Conservation (phyloP, 306 rosid genomes). For the Styphnolobium japonicum region DNA sequence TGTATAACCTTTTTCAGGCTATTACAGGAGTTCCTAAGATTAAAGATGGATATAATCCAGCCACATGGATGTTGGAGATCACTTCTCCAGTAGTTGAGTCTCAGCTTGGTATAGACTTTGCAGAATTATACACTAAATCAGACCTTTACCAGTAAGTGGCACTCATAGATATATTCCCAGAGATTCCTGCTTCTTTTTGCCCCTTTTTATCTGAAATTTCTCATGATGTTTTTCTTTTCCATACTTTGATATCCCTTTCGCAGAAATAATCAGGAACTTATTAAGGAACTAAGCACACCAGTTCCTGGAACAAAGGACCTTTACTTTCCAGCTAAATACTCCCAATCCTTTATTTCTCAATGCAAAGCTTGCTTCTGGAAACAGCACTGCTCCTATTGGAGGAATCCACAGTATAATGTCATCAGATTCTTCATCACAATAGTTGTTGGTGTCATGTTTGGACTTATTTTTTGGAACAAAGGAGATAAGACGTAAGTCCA, state of each 20-base stretch:
- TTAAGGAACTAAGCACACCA: slow-evolving; percentile 22
- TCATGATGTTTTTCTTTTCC: background rate
- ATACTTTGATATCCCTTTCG: background rate
- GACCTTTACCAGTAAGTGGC: slow-evolving; percentile 17
- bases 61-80: slow-evolving; percentile 33
- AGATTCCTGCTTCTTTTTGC: slow-evolving; percentile 12
- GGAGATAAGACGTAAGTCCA: slow-evolving; percentile 22
- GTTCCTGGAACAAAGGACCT: background rate
- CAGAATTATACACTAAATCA: slow-evolving; percentile 12
- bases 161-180: background rate
- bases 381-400: slow-evolving; percentile 33
- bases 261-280: slow-evolving; percentile 18
- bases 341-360: slow-evolving; percentile 14
- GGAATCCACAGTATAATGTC: slow-evolving; percentile 23
- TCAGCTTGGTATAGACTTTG: slow-evolving; percentile 17
- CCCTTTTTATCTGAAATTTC: background rate
- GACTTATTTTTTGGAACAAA: slow-evolving; percentile 27
- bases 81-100: slow-evolving; percentile 17
- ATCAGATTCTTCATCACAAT: slow-evolving; percentile 17
- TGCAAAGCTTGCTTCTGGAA: slow-evolving; percentile 32
- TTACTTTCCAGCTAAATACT: slow-evolving; percentile 14
- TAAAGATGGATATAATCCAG: slow-evolving; percentile 24
- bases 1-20: slow-evolving; percentile 7
- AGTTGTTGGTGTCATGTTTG: slow-evolving; percentile 20
- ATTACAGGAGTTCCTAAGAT: slow-evolving; percentile 24